phyloP scores from a whole-genome alignment of 2,329 filamentous ascomycete genomes.

The Dendrostoma leiphaemia region DNA sequence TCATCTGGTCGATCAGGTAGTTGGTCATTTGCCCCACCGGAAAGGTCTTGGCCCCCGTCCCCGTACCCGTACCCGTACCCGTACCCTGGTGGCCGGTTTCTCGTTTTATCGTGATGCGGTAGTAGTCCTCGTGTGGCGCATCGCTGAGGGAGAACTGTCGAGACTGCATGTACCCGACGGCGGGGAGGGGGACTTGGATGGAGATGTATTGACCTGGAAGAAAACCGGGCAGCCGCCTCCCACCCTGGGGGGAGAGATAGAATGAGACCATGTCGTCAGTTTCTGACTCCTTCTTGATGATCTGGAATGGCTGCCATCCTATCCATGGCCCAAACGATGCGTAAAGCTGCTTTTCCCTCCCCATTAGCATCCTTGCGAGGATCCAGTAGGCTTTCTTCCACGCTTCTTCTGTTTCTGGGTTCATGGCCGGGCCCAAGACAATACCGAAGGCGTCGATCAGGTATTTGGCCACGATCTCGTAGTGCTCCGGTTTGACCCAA shows the following conservation, averaged over 20 bases:
- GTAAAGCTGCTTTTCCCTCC: conserved; percentile 63
- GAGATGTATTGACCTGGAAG: conserved; percentile 73
- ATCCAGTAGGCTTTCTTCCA: conserved; percentile 74
- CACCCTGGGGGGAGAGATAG: conserved; percentile 64
- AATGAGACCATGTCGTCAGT: conserved; percentile 69
- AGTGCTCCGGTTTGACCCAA: conserved; percentile 66
- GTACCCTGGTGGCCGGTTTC: conserved; percentile 54
- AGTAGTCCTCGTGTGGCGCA: conserved; percentile 57
- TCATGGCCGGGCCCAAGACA: conserved; percentile 66
- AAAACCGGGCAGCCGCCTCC: conserved; percentile 58
- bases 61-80: conserved; percentile 28
- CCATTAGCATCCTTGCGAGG: conserved; percentile 70
- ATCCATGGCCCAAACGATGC: conserved; percentile 60
- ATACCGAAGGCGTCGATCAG: conserved; percentile 65
- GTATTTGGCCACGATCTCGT: conserved; percentile 67
- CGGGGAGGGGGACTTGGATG: conserved; percentile 55
- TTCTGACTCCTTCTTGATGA: conserved; percentile 64
- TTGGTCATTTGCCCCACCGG: conserved; percentile 65
- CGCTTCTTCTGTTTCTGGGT: conserved; percentile 60
- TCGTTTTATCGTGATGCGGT: conserved; percentile 70
- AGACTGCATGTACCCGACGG: conserved; percentile 58
- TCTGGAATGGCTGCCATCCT: conserved; percentile 65
- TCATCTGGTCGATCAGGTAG: conserved; percentile 60
- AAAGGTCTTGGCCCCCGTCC: neutral
- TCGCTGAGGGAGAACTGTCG: conserved; percentile 74